These are phyloP conservation scores for Cercospora sojina DNA, from an alignment of 2,329 filamentous ascomycete species.

Conservation along the genomic window DNA sequence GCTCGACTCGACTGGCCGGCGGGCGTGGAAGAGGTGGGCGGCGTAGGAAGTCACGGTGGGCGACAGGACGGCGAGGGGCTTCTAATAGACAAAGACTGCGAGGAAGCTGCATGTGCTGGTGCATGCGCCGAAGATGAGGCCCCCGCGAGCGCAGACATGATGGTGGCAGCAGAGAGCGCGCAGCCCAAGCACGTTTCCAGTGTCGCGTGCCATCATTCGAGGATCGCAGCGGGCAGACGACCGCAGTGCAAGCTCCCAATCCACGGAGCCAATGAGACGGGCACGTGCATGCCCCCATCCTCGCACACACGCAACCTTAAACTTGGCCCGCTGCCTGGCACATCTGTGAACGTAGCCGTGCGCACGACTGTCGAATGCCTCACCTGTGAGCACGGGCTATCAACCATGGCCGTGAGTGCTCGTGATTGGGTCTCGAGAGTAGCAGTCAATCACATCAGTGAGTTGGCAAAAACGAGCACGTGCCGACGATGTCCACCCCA, in stretches of 20 bases:
- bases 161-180: slow-evolving; percentile 10
- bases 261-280: slow-evolving; percentile 3
- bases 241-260: neutral
- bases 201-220: slow-evolving; percentile 24
- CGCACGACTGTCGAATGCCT: neutral
- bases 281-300: slow-evolving; percentile 10
- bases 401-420: neutral
- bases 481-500: neutral
- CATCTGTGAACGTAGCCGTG: neutral
- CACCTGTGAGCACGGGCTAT: neutral
- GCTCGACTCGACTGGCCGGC: slow-evolving; percentile 28
- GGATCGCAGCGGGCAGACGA: neutral
- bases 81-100: slow-evolving; percentile 5
- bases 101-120: slow-evolving; percentile 3
- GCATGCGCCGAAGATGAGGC: slow-evolving; percentile 15
- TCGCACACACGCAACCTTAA: neutral
- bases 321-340: neutral
- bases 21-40: slow-evolving; percentile 31
- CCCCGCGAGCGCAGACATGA: slow-evolving; percentile 8
- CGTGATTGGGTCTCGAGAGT: neutral
- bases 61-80: slow-evolving; percentile 13
- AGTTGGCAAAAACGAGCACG: neutral
- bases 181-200: slow-evolving; percentile 18
- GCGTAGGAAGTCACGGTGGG: slow-evolving; percentile 34
- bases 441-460: neutral